These are phyloP conservation scores for Phytophthora uliginosa DNA, from an alignment of 352 stramenopile species.

Conservation along the genomic window DNA sequence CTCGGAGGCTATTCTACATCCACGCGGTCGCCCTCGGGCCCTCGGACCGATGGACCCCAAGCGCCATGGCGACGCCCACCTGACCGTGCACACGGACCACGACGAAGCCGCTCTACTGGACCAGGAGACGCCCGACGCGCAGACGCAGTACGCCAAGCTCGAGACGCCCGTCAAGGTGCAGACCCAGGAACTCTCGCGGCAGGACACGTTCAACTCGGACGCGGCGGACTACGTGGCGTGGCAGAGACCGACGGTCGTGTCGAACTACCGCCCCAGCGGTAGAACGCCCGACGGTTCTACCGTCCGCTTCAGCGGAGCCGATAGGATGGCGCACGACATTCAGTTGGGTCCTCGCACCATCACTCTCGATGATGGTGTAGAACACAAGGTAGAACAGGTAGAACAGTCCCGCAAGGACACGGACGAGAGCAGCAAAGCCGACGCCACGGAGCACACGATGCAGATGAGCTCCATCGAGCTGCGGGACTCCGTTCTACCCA, in stretches of 20 bases:
- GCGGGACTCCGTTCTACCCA: conserved; percentile 31
- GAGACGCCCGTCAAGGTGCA: conserved; percentile 49
- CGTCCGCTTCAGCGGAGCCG: conserved; percentile 14
- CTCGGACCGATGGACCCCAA: neutral
- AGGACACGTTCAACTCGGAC: conserved; percentile 58
- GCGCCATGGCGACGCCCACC: neutral
- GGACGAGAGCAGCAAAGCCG: conserved; percentile 31
- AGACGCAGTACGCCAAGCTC: conserved; percentile 44
- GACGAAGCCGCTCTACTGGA: conserved; percentile 5
- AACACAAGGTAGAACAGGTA: neutral
- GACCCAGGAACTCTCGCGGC: conserved; percentile 25
- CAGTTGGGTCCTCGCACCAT: conserved; percentile 23
- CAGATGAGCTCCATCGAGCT: conserved; percentile 48
- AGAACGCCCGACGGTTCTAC: neutral
- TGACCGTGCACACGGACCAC: conserved; percentile 15
- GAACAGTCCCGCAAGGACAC: conserved; percentile 13
- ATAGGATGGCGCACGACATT: conserved; percentile 24
- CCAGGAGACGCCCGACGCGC: neutral
- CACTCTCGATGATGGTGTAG: conserved; percentile 17
- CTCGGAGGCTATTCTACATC: neutral
- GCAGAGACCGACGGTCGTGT: conserved; percentile 3
- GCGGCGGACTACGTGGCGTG: neutral
- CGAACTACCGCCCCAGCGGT: conserved; percentile 2
- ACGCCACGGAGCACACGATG: conserved; percentile 36
- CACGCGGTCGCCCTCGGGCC: neutral